Evolutionary conservation across 768 basidiomycete species (phyloP).

Genomic region (Boletus rubescentipes): DNA sequence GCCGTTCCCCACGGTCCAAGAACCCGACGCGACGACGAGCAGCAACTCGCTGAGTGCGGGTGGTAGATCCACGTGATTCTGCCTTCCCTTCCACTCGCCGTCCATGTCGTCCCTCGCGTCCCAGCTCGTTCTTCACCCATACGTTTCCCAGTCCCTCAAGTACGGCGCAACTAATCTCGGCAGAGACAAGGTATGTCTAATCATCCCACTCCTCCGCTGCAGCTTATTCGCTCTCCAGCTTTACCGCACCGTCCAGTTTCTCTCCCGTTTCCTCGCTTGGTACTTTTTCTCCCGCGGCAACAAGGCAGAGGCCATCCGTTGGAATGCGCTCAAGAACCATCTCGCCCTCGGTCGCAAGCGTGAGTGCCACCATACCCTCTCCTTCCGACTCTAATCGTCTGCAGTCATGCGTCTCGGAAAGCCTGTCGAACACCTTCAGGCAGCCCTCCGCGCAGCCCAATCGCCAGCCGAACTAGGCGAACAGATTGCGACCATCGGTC

Average conservation of each 20-base stretch:
- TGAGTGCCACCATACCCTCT: constrained; percentile 30
- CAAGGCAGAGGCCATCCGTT: constrained; percentile 69
- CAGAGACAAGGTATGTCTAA: constrained; percentile 74
- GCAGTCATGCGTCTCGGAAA: constrained; percentile 92
- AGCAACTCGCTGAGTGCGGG: neutral
- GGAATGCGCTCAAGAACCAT: constrained; percentile 83
- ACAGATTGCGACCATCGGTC: constrained; percentile 72
- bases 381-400: neutral
- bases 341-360: constrained; percentile 85
- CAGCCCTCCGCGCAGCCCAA: constrained; percentile 72
- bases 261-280: constrained; percentile 88
- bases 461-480: constrained; percentile 58
- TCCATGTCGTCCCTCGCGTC: constrained; percentile 48
- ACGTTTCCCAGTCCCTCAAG: constrained; percentile 71
- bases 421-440: constrained; percentile 90
- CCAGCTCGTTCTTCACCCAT: constrained; percentile 84
- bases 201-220: neutral
- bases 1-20: neutral
- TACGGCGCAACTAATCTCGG: constrained; percentile 80
- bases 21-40: neutral
- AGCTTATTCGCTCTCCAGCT: constrained; percentile 45
- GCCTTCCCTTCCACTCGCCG: neutral
- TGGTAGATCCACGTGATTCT: constrained; percentile 30
- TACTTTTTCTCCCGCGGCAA: constrained; percentile 66
- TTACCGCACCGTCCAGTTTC: constrained; percentile 90